Evolutionary conservation across 495 filamentous ascomycete genomes (phyloP), one percentile per base, ranked within the genome.

Genomic region (Aspergillus conjunctus): DNA sequence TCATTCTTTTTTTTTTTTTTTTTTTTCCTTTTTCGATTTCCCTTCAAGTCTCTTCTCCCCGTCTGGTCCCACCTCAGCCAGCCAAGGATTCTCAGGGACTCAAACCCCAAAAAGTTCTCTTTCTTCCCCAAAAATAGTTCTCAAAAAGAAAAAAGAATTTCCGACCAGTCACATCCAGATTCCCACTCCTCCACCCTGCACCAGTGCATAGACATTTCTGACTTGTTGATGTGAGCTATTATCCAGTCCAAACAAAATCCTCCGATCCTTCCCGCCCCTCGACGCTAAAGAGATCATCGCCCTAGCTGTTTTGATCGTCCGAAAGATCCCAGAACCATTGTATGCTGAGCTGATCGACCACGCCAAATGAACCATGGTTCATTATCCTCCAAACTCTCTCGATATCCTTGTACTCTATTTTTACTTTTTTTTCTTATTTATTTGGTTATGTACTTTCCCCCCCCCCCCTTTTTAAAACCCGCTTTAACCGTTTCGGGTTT

Each of bases 271-370:
- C 62, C 93, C 93, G 21, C 87, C 88, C 6, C 78, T 98, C 22
- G 83, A 93, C 53, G 89, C 93, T 18, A 86, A 89, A 65, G 85
- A 85, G 59, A 88, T 97, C 67, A 93, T 96, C 66, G 83, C 82
- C 48, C 74, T 92, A 31, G 90, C 93, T 0, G 82, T 97, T 55
- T 83, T 84, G 31, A 83, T 97, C 59, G 87, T 95, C 30, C 84
- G 83, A 53, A 93, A 89, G 78, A 91, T 98, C 54, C 95, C 94
- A 8, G 84, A 89, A 58, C 89, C 93, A 62, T 77, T 99, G 45
- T 99, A 96, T 66, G 87, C 86, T 44, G 91, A 95, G 68, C 88
- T 98, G 68, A 84, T 97, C 41, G 80, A 80, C 46, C 95, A 98
- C 76, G 92, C 93, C 20, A 86, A 89, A 69, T 96, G 74, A 80